Base-by-base conservation (phyloP, 2,329 filamentous ascomycete species). In the Pseudogymnoascus sp. region DNA sequence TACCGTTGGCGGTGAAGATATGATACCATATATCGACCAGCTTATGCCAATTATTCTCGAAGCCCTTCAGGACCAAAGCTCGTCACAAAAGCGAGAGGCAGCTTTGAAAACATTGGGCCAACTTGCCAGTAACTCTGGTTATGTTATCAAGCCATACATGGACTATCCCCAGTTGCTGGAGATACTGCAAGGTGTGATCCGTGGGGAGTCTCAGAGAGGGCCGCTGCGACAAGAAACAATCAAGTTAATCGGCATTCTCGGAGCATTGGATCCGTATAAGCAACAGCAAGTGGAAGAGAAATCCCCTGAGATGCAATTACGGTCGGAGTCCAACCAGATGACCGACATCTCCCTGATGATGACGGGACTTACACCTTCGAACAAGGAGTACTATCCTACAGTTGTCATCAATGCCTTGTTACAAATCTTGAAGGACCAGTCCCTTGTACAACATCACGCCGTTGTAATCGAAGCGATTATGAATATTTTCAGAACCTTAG, bases 301-400 rank as follows among this genome's bases (percentile, higher is more conserved):
- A 66, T 89, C 88, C 1, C 91, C 92, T 0, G 93, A 97, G 71
- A 84, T 88, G 66, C 90, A 95, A 71, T 83, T 82, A 28, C 83
- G 81, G 18, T 80, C 81, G 40, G 86, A 88, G 67, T 80, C 81
- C 1, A 84, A 83, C 41, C 84, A 86, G 63, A 78, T 96, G 69
- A 96, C 93, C 0, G 95, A 99, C 75, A 96, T 99, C 52, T 95
- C 93, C 3, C 82, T 99, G 31, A 97, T 99, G 81, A 99, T 99
- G 93, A 92, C 91, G 43, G 95, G 96, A 12, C 81, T 97, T 41
- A 97, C 93, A 0, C 96, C 95, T 0, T 97, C 93, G 0, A 96
- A 91, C 71, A 96, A 99, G 72, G 95, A 99, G 70, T 99, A 99
- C 75, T 99, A 96, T 72, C 95, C 95, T 0, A 99, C 95, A 0